These are phyloP conservation scores for Manihot esculenta DNA, from an alignment of 441 rosid genomes.

Conservation along the genomic window DNA sequence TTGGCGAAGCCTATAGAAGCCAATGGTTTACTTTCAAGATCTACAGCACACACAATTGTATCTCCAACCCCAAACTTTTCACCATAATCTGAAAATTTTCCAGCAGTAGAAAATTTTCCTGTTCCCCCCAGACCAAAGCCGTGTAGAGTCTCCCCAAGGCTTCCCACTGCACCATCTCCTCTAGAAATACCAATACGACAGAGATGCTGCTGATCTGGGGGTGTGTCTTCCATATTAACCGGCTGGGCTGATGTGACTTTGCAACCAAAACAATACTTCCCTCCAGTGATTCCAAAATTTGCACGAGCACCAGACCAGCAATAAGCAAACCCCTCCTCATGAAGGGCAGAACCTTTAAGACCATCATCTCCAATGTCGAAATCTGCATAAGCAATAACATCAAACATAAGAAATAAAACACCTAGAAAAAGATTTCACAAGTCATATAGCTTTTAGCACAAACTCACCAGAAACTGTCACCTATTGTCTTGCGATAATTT, in stretches of 20 bases:
- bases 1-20: slow-evolving; percentile 35
- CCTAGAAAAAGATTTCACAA: background rate
- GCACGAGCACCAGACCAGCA: slow-evolving; percentile 44
- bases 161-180: slow-evolving; percentile 32
- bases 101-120: slow-evolving; percentile 29
- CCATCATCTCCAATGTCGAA: slow-evolving; percentile 30
- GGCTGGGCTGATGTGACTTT: slow-evolving; percentile 23
- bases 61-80: slow-evolving; percentile 36
- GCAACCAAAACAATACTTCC: slow-evolving; percentile 36
- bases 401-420: background rate
- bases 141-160: slow-evolving; percentile 31
- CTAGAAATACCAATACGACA: slow-evolving; percentile 32
- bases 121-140: slow-evolving; percentile 43
- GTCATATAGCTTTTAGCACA: background rate
- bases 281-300: slow-evolving; percentile 30
- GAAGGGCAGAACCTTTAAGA: slow-evolving; percentile 24
- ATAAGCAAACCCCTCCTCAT: slow-evolving; percentile 35
- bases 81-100: slow-evolving; percentile 28
- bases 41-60: slow-evolving; percentile 32
- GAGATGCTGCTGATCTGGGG: slow-evolving; percentile 34
- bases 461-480: background rate
- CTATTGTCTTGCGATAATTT: too few species aligned
- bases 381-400: slow-evolving; percentile 13
- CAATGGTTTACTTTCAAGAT: slow-evolving; percentile 35
- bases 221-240: slow-evolving; percentile 34